Evolutionary conservation across 371 early-diverging fungal species (phyloP), one percentile per base, ranked within the genome.

Genomic region (Mortierella sp.): DNA sequence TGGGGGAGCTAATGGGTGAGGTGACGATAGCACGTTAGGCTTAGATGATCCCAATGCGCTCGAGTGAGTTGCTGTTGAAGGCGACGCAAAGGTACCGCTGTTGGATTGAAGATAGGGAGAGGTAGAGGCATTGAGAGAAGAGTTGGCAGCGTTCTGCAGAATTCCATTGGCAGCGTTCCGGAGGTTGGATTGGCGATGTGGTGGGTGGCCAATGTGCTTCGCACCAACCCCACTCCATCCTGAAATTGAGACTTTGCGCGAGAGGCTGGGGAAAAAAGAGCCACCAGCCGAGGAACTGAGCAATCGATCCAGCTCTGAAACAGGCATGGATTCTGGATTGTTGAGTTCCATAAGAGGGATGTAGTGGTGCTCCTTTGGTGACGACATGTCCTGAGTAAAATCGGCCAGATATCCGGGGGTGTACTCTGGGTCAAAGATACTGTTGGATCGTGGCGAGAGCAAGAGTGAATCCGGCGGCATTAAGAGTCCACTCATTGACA

Each of bases 241-340:
- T 14, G 86, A 78, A 58, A 85, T 85, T n/a, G 86, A 85, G 42
- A 85, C 86, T 45, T 85, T 85, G 60, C 86, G 82, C 19, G 86
- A 79, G n/a, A 81, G 71, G 34, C 80, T 85, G 14, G 86, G 86
- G 78, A 82, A 85, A 44, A 81, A 81, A 2, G 80, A 31, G 31
- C 86, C 86, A 16, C 86, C 82, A 1, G 80, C 75, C 1, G 87
- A 87, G 1, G 79, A 73, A 57, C 83, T 83, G 52, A 87, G 54
- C 47, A 87, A 50, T 21, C 84, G 76, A 72, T 87, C 87, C 77
- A 87, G 65, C 16, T 87, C 87, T n/a, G 87, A 87, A 11, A 87
- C 84, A 16, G 87, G 87, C 81, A 87, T 83, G 5, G 80, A 80
- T 45, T 87, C 87, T 68, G 87, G 87, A 34, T 87, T 83, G 58